Evolutionary conservation across 345 rosid species (phyloP).

Genomic region (Cardamine occulta): DNA sequence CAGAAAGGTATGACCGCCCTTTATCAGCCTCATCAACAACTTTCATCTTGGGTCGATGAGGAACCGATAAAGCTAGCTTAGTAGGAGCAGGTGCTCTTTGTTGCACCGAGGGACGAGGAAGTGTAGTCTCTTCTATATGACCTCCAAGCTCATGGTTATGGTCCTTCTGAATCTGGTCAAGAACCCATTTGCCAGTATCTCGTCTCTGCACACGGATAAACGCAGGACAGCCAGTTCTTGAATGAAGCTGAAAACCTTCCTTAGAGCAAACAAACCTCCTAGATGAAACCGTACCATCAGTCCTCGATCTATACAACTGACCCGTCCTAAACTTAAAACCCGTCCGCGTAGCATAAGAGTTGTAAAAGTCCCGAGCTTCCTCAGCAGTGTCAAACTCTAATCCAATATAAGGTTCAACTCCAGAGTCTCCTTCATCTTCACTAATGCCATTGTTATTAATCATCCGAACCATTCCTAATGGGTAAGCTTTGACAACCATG

Average conservation of each 20-base stretch:
- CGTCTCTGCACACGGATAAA: conserved; percentile 73
- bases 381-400: conserved; percentile 79
- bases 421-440: conserved; percentile 55
- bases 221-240: conserved; percentile 90
- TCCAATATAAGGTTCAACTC: conserved; percentile 66
- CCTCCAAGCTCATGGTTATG: conserved; percentile 82
- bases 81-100: conserved; percentile 48
- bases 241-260: conserved; percentile 86
- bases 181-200: conserved; percentile 86
- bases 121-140: conserved; percentile 42
- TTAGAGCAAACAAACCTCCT: conserved; percentile 84
- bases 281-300: conserved; percentile 84
- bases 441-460: conserved; percentile 43
- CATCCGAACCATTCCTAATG: conserved; percentile 51
- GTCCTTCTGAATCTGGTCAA: conserved; percentile 80
- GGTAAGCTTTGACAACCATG: conserved; percentile 64
- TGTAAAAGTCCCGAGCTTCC: conserved; percentile 75
- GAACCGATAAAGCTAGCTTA: conserved; percentile 48
- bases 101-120: conserved; percentile 36
- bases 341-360: conserved; percentile 53
- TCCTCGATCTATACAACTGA: conserved; percentile 82
- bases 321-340: conserved; percentile 83
- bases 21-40: conserved; percentile 51
- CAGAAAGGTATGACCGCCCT: conserved; percentile 54
- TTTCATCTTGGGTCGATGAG: conserved; percentile 58